Evolutionary conservation across 257 asterid species (phyloP), one percentile per base, ranked within the genome.

Genomic region (Ehretia macrophylla): DNA sequence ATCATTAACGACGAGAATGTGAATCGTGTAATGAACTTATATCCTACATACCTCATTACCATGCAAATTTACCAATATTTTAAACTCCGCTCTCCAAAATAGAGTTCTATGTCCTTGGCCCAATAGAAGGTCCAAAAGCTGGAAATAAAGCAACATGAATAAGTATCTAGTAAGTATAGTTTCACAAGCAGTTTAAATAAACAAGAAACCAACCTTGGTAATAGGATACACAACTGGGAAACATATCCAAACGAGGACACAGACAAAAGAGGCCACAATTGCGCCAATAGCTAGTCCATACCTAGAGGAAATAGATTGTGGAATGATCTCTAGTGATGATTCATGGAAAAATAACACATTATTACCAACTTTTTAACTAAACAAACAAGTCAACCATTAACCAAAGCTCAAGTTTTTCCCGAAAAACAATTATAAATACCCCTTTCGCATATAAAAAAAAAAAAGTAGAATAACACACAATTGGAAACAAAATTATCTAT

Each of bases 141-240:
- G 80, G 42, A 68, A 73, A 76, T 21, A 48, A 37, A 51, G 58
- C n/a, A 55, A 53, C 32, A 53, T 17, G 14, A 44, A 17, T 14
- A 52, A 52, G 1, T 51, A 5, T 51, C 13, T 19, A 19, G 57
- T 11, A 59, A 54, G 54, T 19, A 57, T 27, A 42, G 32, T n/a
- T 12, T 13, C 17, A 32, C 16, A 49, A 57, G 55, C 4, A 64
- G 5, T 17, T 58, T 19, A 42, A 32, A n/a, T 20, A 16, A n/a
- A 63, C 58, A 44, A 57, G 60, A 8, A 17, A 1, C 38, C 16
- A 16, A 89, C 99, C 95, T 89, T 93, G 94, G 96, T 89, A 70
- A 89, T 93, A 14, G 99, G 99, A 77, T 82, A 93, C 22, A 97
- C 97, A 64, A 93, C 72, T n/a, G 99, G 99, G 68, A 82, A 89